Percentiles rank a stretch among this genome's conserved stretches.
phyloP scores from a whole-genome alignment of 495 filamentous ascomycete genomes.

The Xylaria cubensis region DNA sequence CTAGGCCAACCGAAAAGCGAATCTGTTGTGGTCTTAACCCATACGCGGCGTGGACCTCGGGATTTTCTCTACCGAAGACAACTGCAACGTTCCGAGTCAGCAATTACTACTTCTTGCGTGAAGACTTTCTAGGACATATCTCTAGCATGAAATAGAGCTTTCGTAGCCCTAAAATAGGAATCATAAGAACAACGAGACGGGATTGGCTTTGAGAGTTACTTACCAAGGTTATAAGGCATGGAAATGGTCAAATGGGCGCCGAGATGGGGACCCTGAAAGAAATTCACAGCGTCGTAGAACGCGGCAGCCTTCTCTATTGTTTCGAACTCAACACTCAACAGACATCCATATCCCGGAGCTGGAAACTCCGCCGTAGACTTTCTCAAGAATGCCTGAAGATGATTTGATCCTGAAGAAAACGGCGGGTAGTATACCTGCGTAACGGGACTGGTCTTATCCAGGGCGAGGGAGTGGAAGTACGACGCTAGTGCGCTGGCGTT shows the following conservation, averaged over 20 bases:
- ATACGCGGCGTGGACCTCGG: slow-evolving; percentile 37
- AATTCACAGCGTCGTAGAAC: slow-evolving; percentile 51
- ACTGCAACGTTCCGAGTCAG: not conserved
- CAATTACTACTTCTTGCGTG: not conserved
- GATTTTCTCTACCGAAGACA: slow-evolving; percentile 38
- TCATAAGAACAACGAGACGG: not conserved
- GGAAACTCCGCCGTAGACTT: slow-evolving; percentile 40
- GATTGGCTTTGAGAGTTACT: not conserved
- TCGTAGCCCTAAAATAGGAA: not conserved
- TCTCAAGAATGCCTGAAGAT: slow-evolving; percentile 49
- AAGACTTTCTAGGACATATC: not conserved
- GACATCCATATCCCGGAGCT: slow-evolving; percentile 46
- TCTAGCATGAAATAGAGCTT: not conserved
- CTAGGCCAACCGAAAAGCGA: slow-evolving; percentile 50
- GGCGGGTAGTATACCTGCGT: slow-evolving; percentile 50
- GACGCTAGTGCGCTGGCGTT: slow-evolving; percentile 50
- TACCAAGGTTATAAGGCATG: slow-evolving; percentile 46
- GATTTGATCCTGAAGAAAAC: slow-evolving; percentile 34
- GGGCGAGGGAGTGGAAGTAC: slow-evolving; percentile 25
- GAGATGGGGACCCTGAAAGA: slow-evolving; percentile 55
- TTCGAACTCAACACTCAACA: slow-evolving; percentile 53
- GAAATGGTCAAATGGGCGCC: slow-evolving; percentile 55
- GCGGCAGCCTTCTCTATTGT: slow-evolving; percentile 35
- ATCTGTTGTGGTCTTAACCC: slow-evolving; percentile 44
- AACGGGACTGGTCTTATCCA: slow-evolving; percentile 38